Base-by-base conservation (phyloP, 1,284 basidiomycete species). In the Ganoderma sinense region DNA sequence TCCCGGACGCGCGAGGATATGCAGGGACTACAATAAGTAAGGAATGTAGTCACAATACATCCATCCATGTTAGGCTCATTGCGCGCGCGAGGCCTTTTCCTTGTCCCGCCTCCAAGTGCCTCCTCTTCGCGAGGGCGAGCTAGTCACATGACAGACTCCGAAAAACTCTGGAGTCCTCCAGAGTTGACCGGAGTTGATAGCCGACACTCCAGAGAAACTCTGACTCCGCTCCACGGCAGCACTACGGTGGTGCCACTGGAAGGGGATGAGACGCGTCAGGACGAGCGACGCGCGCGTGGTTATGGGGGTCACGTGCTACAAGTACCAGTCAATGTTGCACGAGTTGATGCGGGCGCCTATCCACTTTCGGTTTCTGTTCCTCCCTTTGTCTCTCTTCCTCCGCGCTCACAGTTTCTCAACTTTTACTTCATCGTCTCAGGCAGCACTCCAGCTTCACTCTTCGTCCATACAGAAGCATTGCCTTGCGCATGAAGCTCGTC, bases 401-500 rank as follows among this genome's bases (percentile, higher is more conserved):
- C 43, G 43, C 62, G 26, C 41, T 51, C 26, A 43, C 48, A n/a
- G 48, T 51, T 36, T 40, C 53, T 65, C 53, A 29, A 10, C 53
- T 65, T 43, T 58, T 36, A 8, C 8, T 33, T 53, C 48, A 7
- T 40, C 23, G 48, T 64, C 48, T 39, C 31, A 48, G 14, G 41
- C 43, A 33, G 45, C 64, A 61, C 39, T 5, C 39, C n/a, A 8
- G 23, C 3, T 36, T 29, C 41, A 40, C 36, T n/a, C 39, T 18
- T 20, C 39, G 16, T 31, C 43, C 36, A 51, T 29, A 23, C n/a
- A 39, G 23, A 26, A 13, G 16, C n/a, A 41, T 61, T 18, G 20
- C 29, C 51, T 41, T 33, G 62, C 65, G 67, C 64, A 74, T 74
- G 71, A 73, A 74, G 63, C 69, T 74, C 39, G 71, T 72, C 40